Percentiles rank a stretch among this genome's conserved stretches.
phyloP scores from a whole-genome alignment of 768 basidiomycete species.

The Calocera viscosa region DNA sequence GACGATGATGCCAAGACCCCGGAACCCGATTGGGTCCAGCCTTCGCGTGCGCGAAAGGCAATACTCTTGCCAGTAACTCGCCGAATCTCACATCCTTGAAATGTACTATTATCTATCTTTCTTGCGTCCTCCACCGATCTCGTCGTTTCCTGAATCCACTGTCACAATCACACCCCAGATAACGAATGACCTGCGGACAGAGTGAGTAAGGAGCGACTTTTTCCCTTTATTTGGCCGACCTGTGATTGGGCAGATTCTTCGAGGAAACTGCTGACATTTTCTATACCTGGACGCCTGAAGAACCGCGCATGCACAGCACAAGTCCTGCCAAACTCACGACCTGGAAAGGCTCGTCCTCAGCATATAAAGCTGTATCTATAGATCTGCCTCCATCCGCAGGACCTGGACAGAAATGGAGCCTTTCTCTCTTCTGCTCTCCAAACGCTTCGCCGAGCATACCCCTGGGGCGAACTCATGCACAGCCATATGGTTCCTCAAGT shows the following conservation, averaged over 20 bases:
- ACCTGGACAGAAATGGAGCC: slow-evolving; percentile 50
- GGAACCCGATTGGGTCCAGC: not conserved
- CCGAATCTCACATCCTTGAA: not conserved
- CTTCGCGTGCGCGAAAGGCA: too few species aligned
- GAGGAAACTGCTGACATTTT: slow-evolving; percentile 47
- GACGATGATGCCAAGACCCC: not conserved
- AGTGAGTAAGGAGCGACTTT: slow-evolving; percentile 27
- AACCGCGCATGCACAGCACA: slow-evolving; percentile 10
- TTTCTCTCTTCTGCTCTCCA: slow-evolving; percentile 36
- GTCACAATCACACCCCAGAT: slow-evolving; percentile 70
- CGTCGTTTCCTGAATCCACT: slow-evolving; percentile 26
- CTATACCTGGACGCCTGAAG: slow-evolving; percentile 47
- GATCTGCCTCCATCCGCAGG: slow-evolving; percentile 44
- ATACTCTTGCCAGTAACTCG: too few species aligned
- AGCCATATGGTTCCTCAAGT: not conserved
- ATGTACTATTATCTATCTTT: slow-evolving; percentile 90
- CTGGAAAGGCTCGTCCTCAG: slow-evolving; percentile 45
- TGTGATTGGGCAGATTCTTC: slow-evolving; percentile 28
- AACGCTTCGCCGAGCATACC: slow-evolving; percentile 7
- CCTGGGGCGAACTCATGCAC: not conserved
- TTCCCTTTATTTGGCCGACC: not conserved
- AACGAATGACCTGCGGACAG: slow-evolving; percentile 81
- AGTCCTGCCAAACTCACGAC: slow-evolving; percentile 51
- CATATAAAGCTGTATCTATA: slow-evolving; percentile 65
- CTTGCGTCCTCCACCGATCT: slow-evolving; percentile 65